Conservation (phyloP, 106 monocot genomes). For the Phalaenopsis equestris region DNA sequence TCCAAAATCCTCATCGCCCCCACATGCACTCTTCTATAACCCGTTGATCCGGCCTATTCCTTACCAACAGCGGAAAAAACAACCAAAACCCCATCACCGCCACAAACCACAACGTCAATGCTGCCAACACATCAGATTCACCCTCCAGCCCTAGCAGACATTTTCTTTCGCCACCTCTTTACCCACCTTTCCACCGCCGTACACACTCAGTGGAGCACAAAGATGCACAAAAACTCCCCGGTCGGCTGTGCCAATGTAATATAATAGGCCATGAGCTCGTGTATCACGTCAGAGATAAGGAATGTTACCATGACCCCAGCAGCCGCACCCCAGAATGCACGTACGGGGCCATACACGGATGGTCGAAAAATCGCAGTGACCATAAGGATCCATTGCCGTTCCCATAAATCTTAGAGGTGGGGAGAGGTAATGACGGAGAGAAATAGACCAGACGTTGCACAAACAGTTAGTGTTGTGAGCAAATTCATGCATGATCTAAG, state of each 20-base stretch:
- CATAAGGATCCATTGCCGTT: conserved; percentile 59
- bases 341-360: conserved; percentile 38
- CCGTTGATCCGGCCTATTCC: conserved; percentile 14
- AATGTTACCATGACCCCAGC: conserved; percentile 28
- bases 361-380: conserved; percentile 44
- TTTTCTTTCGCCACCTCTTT: background rate
- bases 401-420: conserved; percentile 56
- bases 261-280: conserved; percentile 49
- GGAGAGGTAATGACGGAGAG: conserved; percentile 17
- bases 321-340: conserved; percentile 7
- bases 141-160: background rate
- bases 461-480: too few species aligned
- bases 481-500: too few species aligned
- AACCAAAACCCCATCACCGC: conserved; percentile 27
- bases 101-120: conserved; percentile 31
- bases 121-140: conserved; percentile 14
- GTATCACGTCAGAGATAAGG: conserved; percentile 45
- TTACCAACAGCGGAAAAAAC: conserved; percentile 28
- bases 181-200: conserved; percentile 16
- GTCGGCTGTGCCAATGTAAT: conserved; percentile 13
- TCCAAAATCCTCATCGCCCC: conserved; percentile 6
- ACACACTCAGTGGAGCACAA: conserved; percentile 37
- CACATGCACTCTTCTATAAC: conserved; percentile 22
- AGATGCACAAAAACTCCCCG: conserved; percentile 30
- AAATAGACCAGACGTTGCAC: too few species aligned